A percentile compares a stretch with the other conserved stretches of the same genome.
Conservation (phyloP, 75 land plant species). For the Isoetes taiwanensis region DNA sequence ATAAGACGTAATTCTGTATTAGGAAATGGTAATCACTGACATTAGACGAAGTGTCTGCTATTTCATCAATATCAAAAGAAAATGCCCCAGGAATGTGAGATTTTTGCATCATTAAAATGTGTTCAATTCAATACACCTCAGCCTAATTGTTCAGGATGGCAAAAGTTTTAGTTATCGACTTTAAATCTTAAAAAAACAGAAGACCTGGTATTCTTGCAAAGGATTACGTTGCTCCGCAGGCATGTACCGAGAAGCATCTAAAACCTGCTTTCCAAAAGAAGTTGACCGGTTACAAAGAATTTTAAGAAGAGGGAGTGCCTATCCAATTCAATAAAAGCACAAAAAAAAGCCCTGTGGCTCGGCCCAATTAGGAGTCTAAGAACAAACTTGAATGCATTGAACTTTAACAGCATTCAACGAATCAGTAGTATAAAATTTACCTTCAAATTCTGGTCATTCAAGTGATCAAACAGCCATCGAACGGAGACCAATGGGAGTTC, state of each 20-base stretch:
- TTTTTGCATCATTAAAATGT: constrained; percentile 25
- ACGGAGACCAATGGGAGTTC: constrained; percentile 10
- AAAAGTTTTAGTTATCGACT: not conserved
- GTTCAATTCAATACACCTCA: not conserved
- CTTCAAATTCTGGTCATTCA: constrained; percentile 11
- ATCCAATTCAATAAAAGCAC: not conserved
- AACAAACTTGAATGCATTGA: not conserved
- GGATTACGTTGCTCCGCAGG: constrained; percentile 83
- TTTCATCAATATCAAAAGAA: constrained; percentile 83
- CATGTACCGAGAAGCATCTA: constrained; percentile 99
- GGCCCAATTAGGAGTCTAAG: not conserved
- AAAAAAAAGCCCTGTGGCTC: not conserved
- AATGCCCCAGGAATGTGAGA: constrained; percentile 84
- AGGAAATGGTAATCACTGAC: too few relatives aligned
- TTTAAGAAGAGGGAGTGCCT: not conserved
- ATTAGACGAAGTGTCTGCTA: constrained; percentile 54
- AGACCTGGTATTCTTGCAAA: constrained; percentile 78
- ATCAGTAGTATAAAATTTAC: constrained; percentile 6
- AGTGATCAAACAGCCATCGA: constrained; percentile 13
- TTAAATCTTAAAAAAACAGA: not conserved
- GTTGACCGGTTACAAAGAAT: not conserved
- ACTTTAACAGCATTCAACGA: not conserved
- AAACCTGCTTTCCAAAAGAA: constrained; percentile 32
- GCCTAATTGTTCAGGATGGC: not conserved
- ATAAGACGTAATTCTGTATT: too few relatives aligned